Evolutionary conservation across 2,329 filamentous ascomycete genomes (phyloP), one percentile per base, ranked within the genome.

Genomic region (Fusarium sp.): DNA sequence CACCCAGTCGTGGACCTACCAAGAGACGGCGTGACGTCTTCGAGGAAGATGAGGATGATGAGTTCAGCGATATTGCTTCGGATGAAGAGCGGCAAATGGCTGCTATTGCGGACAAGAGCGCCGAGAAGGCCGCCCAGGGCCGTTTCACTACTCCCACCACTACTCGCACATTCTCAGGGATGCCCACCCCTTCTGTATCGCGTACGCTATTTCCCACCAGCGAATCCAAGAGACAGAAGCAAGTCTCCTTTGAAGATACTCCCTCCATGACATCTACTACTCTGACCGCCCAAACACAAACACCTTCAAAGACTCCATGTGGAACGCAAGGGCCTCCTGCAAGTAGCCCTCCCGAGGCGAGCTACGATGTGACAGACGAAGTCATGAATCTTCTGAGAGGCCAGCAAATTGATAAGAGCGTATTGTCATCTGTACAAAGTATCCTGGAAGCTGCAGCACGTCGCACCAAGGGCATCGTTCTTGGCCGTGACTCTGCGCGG

Each of bases 401-500:
- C 47, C 82, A 86, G 63, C 76, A 81, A 14, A 71, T 90, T 22
- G 81, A 83, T 28, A 77, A 80, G 4, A 66, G 77, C 1, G 81
- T 84, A 2, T 80, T 84, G 9, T 66, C 74, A 5, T 81, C 78
- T 28, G 79, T 92, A 5, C 80, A 81, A 2, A 67, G 73, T 30
- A 75, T 89, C 13, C 83, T 94, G 38, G 84, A 86, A 41, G 87
- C 83, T 50, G 86, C 93, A 72, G 87, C 89, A 22, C 82, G 90
- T 58, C 87, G 86, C 58, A 85, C 87, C 1, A 89, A 88, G 75
- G 93, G 93, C 0, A 85, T 93, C 26, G 85, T 86, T 44, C 87
- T 87, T 70, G 92, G 92, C 1, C 85, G 93, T 6, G 92, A 96
- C 68, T 88, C 92, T 12, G 87, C 89, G 8, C 84, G 93, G n/a